Base-by-base conservation (phyloP, 192 early-diverging fungal species). In the Backusella morwellensis region DNA sequence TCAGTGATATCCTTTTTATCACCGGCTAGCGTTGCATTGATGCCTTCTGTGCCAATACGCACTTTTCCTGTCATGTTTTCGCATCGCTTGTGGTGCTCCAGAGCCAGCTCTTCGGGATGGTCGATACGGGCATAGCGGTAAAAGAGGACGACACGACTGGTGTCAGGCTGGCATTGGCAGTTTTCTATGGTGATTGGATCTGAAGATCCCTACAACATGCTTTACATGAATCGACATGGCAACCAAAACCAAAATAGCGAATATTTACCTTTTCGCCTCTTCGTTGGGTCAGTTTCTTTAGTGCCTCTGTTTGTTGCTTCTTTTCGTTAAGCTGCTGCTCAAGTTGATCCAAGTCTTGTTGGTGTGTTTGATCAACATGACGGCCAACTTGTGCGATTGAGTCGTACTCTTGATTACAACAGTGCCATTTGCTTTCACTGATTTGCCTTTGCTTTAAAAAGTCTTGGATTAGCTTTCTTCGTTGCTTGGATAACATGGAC, bases 11-110 rank as follows among this genome's bases (percentile, higher is more conserved):
- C 80, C 5, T 42, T 44, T 12, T 75, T 70, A 0, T 63, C 40
- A n/a, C 92, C 92, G 14, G 90, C 87, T 15, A 92, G 72, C 0
- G 92, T 93, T 26, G 88, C 85, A 80, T 93, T 93, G 75, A 92
- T 81, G 11, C 92, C 92, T 74, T 93, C 92, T 1, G 8, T 70
- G 0, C 88, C 85, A 12, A 93, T 66, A 32, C 84, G 84, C 54
- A 89, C 81, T 56, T 89, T 89, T 19, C 88, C 88, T 35, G 75
- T 82, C 34, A 89, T 75, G 2, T 74, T 54, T 26, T 82, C 44
- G 14, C n/a, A 47, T n/a, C 81, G 83, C 66, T 75, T 21, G 32
- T 81, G 76, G 66, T 87, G 86, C 6, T 78, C 67, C 9, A 76
- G 44, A 9, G 88, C 86, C 21, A 87, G 67, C 0, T 66, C 42